Evolutionary conservation across 2,329 filamentous ascomycete species (phyloP), one percentile per base, ranked within the genome.

Genomic region (Blastomyces emzantsi): DNA sequence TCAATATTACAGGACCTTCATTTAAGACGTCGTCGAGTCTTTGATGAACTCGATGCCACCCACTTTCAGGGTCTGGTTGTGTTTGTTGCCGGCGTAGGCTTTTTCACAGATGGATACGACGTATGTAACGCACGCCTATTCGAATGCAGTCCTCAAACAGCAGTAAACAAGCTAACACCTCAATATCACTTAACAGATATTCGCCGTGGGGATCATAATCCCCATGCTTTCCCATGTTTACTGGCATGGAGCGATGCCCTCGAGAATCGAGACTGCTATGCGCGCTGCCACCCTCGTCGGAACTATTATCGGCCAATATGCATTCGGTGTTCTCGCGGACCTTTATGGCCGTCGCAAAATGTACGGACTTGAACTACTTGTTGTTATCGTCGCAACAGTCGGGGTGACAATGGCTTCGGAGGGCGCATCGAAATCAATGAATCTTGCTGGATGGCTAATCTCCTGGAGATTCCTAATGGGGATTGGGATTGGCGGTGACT

Each of bases 381-480:
- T 93, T 70, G 92, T 92, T 76, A 92, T 92, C 76, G 86, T 90
- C 69, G 87, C 87, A 19, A 92, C 89, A 25, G 79, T 92, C 63
- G 88, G 86, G 56, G 88, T 92, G 76, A 79, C 88, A 41, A 80
- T 92, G 39, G 80, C 86, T 55, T 84, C 86, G 25, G 76, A 78
- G 63, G 47, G 47, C 47, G 47, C 47, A 3, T 90, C 88, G 1
- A 82, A 81, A 6, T 79, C 85, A 1, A 82, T 90, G 67, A 81
- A 86, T 64, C 76, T 83, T 58, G 72, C 75, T n/a, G 76, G 76
- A 51, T 61, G 77, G 9, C 67, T 92, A 68, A 87, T 91, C 76
- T 92, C 92, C 81, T 92, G 89, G 89, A 85, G 89, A 76, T 85
- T 92, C 0, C 77, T 92, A 17, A 90, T 92, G 87, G 89, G 89